These are phyloP conservation scores for Apodospora peruviana DNA, from an alignment of 495 filamentous ascomycete genomes.

Conservation along the genomic window DNA sequence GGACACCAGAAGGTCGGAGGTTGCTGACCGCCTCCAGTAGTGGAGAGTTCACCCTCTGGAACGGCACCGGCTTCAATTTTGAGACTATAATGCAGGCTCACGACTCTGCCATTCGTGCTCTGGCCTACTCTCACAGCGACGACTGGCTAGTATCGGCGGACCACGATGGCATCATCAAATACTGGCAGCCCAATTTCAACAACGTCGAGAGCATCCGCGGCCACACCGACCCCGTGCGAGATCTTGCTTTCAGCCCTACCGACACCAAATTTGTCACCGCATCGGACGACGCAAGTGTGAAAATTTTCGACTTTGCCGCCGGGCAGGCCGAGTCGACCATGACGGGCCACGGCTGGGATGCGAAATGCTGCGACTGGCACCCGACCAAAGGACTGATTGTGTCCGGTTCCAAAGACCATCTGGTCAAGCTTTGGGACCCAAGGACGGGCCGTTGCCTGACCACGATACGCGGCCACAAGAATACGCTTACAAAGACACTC, in stretches of 20 bases:
- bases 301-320: constrained; percentile 94
- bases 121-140: constrained; percentile 86
- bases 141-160: constrained; percentile 97
- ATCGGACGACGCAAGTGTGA: constrained; percentile 85
- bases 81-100: constrained; percentile 99
- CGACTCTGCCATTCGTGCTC: constrained; percentile 82
- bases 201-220: constrained; percentile 93
- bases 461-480: constrained; percentile 95
- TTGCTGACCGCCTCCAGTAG: constrained; percentile 90
- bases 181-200: constrained; percentile 99
- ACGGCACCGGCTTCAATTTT: constrained; percentile 97
- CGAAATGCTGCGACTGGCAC: constrained; percentile 95
- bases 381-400: constrained; percentile 90
- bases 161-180: constrained; percentile 92
- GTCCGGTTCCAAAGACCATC: constrained; percentile 94
- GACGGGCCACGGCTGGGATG: constrained; percentile 91
- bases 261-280: constrained; percentile 95
- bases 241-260: constrained; percentile 87
- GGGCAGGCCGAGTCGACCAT: constrained; percentile 74
- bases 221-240: constrained; percentile 82
- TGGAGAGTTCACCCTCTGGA: constrained; percentile 98
- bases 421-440: constrained; percentile 97
- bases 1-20: constrained; percentile 92
- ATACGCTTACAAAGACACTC: constrained; percentile 80
- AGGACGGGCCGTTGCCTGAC: constrained; percentile 83